Evolutionary conservation across 768 basidiomycete genomes (phyloP).

Genomic region (Mycena haematopus): DNA sequence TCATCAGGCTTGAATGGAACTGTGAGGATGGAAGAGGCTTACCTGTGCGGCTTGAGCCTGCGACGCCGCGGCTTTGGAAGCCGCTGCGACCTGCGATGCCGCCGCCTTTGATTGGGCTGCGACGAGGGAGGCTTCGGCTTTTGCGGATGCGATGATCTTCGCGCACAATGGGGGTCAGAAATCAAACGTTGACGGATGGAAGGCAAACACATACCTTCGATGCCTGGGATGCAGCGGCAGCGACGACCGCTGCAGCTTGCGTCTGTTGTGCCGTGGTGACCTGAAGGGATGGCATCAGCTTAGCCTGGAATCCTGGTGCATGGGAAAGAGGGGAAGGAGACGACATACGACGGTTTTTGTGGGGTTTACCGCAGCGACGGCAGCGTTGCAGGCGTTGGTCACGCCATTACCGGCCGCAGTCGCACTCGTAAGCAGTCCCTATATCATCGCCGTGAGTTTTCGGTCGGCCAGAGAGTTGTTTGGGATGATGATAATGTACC

Average conservation of each 20-base stretch:
- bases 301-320: neutral
- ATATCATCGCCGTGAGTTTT: neutral
- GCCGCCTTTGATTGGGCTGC: constrained; percentile 11
- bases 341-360: neutral
- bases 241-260: constrained; percentile 11
- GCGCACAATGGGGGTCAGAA: too few relatives aligned
- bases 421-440: constrained; percentile 20
- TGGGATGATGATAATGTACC: neutral
- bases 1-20: neutral
- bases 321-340: neutral
- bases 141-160: neutral
- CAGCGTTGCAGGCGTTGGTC: constrained; percentile 21
- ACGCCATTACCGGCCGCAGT: constrained; percentile 17
- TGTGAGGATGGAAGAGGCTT: neutral
- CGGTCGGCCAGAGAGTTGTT: neutral
- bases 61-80: neutral
- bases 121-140: constrained; percentile 11
- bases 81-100: constrained; percentile 16
- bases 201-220: constrained; percentile 16
- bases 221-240: constrained; percentile 18
- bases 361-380: neutral
- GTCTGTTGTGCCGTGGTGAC: constrained; percentile 21
- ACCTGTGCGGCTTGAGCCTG: neutral
- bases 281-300: neutral
- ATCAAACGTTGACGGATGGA: too few relatives aligned